phyloP scores from a whole-genome alignment of 495 filamentous ascomycete genomes.

The Aspergillus indologenus region DNA sequence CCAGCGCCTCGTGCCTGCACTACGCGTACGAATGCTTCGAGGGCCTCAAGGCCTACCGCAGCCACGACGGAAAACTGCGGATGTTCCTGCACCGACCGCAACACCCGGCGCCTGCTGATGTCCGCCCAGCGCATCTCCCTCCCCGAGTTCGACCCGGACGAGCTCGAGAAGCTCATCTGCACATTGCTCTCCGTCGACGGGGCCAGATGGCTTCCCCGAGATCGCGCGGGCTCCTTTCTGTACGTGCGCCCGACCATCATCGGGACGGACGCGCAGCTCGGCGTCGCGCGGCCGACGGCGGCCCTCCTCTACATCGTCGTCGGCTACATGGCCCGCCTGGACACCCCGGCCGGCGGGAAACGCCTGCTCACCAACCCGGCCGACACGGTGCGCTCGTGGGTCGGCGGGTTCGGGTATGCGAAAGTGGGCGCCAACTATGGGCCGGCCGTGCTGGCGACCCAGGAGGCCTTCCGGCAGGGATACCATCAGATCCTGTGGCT shows the following conservation, averaged over 20 bases:
- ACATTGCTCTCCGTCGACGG: background rate
- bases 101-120: background rate
- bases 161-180: too few relatives aligned
- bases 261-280: background rate
- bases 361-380: too few relatives aligned
- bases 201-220: background rate
- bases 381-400: background rate
- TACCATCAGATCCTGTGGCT: background rate
- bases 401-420: background rate
- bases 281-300: background rate
- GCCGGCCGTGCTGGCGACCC: background rate
- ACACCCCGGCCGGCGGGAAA: too few relatives aligned
- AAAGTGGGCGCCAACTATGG: background rate
- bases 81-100: background rate
- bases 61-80: background rate
- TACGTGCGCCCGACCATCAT: background rate
- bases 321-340: background rate
- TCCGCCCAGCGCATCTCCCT: background rate
- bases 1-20: background rate
- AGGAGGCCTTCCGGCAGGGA: background rate
- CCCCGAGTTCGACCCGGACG: background rate
- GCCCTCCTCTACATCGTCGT: background rate
- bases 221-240: background rate
- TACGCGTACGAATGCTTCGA: background rate
- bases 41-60: background rate